These are phyloP conservation scores for Podospora pseudopauciseta DNA, from an alignment of 495 filamentous ascomycete genomes.

Conservation along the genomic window DNA sequence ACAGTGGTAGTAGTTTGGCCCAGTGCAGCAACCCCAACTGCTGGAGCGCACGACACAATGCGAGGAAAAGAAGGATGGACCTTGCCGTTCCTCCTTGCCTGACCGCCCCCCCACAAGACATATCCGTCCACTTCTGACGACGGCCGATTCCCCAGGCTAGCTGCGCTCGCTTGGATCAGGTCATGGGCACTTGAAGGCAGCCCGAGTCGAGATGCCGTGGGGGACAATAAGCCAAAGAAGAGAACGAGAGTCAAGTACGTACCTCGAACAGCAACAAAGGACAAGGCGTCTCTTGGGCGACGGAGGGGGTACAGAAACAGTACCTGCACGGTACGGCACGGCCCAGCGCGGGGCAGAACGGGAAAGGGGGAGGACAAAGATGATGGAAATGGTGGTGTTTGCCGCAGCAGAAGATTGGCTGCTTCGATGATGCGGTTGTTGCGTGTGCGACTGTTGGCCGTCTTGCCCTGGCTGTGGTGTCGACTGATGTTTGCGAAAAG, in stretches of 20 bases:
- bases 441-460: not conserved
- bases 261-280: not conserved
- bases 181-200: not conserved
- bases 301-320: not conserved
- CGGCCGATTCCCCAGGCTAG: not conserved
- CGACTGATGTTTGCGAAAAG: not conserved
- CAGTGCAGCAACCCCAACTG: slow-evolving; percentile 5
- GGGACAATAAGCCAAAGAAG: not conserved
- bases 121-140: not conserved
- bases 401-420: not conserved
- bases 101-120: slow-evolving; percentile 7
- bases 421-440: not conserved
- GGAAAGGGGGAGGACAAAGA: not conserved
- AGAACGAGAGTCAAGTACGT: not conserved
- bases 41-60: not conserved
- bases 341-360: slow-evolving; percentile 4
- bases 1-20: not conserved
- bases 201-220: not conserved
- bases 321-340: slow-evolving; percentile 11
- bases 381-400: not conserved
- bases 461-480: not conserved
- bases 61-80: slow-evolving; percentile 5
- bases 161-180: not conserved
- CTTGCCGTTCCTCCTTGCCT: slow-evolving; percentile 12
- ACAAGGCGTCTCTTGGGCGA: not conserved